Base-by-base conservation (phyloP, 768 basidiomycete species). In the Rhodotorula taiwanensis region DNA sequence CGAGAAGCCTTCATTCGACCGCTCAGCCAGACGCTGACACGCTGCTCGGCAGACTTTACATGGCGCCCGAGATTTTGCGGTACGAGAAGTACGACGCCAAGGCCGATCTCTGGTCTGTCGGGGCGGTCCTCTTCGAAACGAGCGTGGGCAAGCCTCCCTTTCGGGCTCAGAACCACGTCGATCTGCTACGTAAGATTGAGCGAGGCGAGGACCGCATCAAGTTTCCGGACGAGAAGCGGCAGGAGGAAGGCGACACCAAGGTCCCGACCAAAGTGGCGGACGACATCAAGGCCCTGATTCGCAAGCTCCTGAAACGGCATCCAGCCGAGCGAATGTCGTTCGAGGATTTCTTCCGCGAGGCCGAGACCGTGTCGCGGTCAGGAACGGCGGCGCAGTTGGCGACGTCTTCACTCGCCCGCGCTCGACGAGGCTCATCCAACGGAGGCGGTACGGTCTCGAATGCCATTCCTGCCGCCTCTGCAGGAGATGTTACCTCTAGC, bases 61-160 rank as follows among this genome's bases (percentile, higher is more conserved):
- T 98, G 95, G 95, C 95, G 0, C 95, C 95, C 0, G 95, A 99
- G 77, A 98, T 99, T 71, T 79, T 99, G 16, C 84, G 89, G 21
- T 95, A 95, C 75, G 87, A 98, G 77, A 93, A 93, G 74, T 98
- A 99, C 76, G 92, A 95, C 75, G 93, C 93, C 25, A 94, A 91
- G 75, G 95, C 89, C 16, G 95, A 99, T 74, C 80, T 99, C 3
- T 99, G 95, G 95, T 93, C 90, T 34, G 92, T 98, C 51, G 95
- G 95, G 9, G 90, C 95, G 0, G 93, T 99, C 28, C 78, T 98
- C 4, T 99, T 85, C 77, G 95, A 99, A 76, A 97, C 95, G 86
- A 81, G 84, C 23, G 88, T 90, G 36, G 95, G 93, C 5, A 85
- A 84, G 71, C 88, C 95, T 3, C 95, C 95, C 0, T 99, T 93